Evolutionary conservation across 306 rosid species (phyloP).

Genomic region (Pterocarpus macrocarpus): DNA sequence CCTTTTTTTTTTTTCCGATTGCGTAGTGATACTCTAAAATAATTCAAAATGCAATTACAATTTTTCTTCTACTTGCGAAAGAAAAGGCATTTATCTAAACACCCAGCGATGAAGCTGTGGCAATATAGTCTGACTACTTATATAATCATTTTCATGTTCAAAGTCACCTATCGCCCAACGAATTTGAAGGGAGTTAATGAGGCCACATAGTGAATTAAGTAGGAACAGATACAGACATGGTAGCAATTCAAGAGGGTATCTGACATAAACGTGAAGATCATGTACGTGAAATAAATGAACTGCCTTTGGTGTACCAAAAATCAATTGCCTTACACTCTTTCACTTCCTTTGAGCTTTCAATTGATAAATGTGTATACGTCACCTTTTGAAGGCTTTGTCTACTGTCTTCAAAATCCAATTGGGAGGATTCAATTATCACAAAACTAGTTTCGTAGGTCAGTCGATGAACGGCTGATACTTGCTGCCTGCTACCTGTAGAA

Average conservation of each 20-base stretch:
- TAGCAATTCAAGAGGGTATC: slow-evolving; percentile 43
- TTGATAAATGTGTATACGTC: too few species aligned
- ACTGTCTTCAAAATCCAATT: too few species aligned
- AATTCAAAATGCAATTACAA: too few species aligned
- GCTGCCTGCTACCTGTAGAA: too few species aligned
- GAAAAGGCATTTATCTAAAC: background rate
- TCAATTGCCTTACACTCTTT: background rate
- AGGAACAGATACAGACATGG: slow-evolving; percentile 13
- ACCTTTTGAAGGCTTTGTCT: too few species aligned
- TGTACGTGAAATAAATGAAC: slow-evolving; percentile 48
- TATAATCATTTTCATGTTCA: background rate
- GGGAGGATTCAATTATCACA: too few species aligned
- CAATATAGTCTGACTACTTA: background rate
- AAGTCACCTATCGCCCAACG: background rate
- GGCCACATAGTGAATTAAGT: slow-evolving; percentile 4
- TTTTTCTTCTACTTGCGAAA: background rate
- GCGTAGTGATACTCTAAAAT: too few species aligned
- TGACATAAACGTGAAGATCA: slow-evolving; percentile 60
- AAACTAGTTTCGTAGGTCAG: too few species aligned
- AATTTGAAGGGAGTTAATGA: slow-evolving; percentile 43
- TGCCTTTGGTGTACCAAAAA: slow-evolving; percentile 27
- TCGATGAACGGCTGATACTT: too few species aligned
- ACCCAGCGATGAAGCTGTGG: background rate
- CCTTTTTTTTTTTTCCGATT: too few species aligned
- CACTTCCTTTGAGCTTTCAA: background rate